Evolutionary conservation across 2,329 filamentous ascomycete genomes (phyloP).

Genomic region (Trichoderma breve): DNA sequence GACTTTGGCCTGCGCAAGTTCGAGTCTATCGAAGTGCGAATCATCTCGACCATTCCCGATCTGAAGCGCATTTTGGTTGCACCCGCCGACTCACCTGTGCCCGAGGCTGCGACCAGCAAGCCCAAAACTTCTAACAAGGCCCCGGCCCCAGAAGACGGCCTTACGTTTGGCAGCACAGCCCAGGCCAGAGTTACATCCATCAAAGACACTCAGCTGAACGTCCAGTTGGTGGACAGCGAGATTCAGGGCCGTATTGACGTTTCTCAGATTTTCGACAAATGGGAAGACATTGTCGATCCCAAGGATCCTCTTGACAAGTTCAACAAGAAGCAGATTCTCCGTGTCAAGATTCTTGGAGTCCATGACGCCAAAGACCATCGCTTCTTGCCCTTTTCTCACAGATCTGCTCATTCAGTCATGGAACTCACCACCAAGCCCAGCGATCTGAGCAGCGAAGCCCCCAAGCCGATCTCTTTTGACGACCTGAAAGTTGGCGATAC

Average conservation of each 20-base stretch:
- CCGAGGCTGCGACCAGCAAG: constrained; percentile 42
- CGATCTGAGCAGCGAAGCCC: constrained; percentile 49
- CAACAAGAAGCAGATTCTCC: constrained; percentile 65
- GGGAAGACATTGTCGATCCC: constrained; percentile 79
- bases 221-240: constrained; percentile 69
- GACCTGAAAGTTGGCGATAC: constrained; percentile 69
- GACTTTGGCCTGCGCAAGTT: constrained; percentile 77
- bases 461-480: constrained; percentile 63
- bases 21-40: constrained; percentile 70
- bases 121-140: constrained; percentile 33
- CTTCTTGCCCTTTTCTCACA: constrained; percentile 88
- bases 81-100: constrained; percentile 42
- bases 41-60: constrained; percentile 69
- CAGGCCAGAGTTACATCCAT: constrained; percentile 79
- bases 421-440: constrained; percentile 82
- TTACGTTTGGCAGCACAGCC: constrained; percentile 68
- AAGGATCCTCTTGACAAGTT: constrained; percentile 77
- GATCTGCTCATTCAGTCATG: constrained; percentile 75
- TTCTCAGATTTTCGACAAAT: constrained; percentile 84
- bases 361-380: constrained; percentile 88
- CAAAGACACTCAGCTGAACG: constrained; percentile 90
- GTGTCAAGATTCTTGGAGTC: constrained; percentile 77
- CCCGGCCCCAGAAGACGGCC: constrained; percentile 59
- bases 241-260: constrained; percentile 91
- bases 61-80: constrained; percentile 65